A percentile compares a stretch with the other conserved stretches of the same genome.
These are phyloP conservation scores for Flueggea neowawraea DNA, from an alignment of 441 rosid genomes.

Conservation along the genomic window DNA sequence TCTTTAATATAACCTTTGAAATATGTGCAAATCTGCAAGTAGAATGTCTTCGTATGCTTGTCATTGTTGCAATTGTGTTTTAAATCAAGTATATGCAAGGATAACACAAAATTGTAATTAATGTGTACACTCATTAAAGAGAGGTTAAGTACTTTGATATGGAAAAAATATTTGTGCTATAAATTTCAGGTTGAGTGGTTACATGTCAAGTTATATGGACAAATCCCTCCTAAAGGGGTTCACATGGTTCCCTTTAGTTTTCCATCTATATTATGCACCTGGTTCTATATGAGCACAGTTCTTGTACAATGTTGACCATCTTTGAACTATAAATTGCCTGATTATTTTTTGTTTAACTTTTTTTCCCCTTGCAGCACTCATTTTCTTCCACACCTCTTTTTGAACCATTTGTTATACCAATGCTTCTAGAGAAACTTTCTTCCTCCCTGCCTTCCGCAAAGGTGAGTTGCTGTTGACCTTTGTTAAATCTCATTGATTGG, in stretches of 20 bases:
- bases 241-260: neutral
- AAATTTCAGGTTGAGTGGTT: too few relatives aligned
- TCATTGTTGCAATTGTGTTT: too few relatives aligned
- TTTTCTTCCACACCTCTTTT: slow-evolving; percentile 76
- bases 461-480: slow-evolving; percentile 39
- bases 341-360: neutral
- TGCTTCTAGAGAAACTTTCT: slow-evolving; percentile 92
- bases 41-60: too few relatives aligned
- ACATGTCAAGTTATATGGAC: too few relatives aligned
- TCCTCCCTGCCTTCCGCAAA: slow-evolving; percentile 81
- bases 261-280: neutral
- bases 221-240: too few relatives aligned
- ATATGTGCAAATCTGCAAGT: neutral
- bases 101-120: too few relatives aligned
- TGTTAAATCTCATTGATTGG: slow-evolving; percentile 6
- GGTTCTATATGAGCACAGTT: neutral
- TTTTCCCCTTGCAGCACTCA: slow-evolving; percentile 49
- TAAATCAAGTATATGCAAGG: too few relatives aligned
- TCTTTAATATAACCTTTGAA: neutral
- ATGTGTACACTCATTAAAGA: too few relatives aligned
- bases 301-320: neutral
- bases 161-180: too few relatives aligned
- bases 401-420: slow-evolving; percentile 84
- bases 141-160: too few relatives aligned
- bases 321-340: too few relatives aligned